Evolutionary conservation across 352 stramenopile genomes (phyloP), one percentile per base, ranked within the genome.

Genomic region (Albugo candida): DNA sequence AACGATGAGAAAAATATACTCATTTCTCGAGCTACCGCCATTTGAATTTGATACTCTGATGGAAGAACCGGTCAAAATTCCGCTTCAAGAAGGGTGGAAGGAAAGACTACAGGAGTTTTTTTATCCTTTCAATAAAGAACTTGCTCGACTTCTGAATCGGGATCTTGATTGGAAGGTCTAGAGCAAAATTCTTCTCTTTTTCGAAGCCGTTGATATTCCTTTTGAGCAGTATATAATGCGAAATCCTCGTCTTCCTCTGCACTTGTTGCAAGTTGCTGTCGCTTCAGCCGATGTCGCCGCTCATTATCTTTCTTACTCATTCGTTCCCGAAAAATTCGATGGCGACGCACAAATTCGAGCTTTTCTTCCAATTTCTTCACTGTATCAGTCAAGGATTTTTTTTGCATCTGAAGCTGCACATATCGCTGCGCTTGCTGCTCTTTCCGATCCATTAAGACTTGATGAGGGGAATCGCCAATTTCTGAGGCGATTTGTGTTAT

Each of bases 1-100:
- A 13, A 81, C 75, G 1, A 88, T 95, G 67, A 56, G 79, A 49
- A 70, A 70, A 27, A 77, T 94, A 19, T 93, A 91, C 50, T 54
- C 61, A 16, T 93, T 93, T 46, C 52, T 94, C 19, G 78, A 84
- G 16, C 50, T 93, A n/a, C 76, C 81, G 8, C 65, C 75, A 39
- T 94, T 95, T 56, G 65, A 81, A 13, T 10, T 31, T 3, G 3
- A 8, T 8, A 8, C 24, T 31, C 8, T 31, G 24, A 3, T 8
- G 8, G 3, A 31, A 31, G 24, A 31, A 31, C 24, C 24, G 8
- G 8, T 31, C 24, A 31, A 8, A 31, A 31, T 31, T 31, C 69
- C 79, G 5, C 63, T 95, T 42, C 54, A 66, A 10, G 38, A 64
- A 1, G 63, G 51, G 16, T 72, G 73, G 13, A 62, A 65, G 17